Evolutionary conservation across 805 yeast species (phyloP), one percentile per base, ranked within the genome.

Genomic region (Starmera dryadoides): DNA sequence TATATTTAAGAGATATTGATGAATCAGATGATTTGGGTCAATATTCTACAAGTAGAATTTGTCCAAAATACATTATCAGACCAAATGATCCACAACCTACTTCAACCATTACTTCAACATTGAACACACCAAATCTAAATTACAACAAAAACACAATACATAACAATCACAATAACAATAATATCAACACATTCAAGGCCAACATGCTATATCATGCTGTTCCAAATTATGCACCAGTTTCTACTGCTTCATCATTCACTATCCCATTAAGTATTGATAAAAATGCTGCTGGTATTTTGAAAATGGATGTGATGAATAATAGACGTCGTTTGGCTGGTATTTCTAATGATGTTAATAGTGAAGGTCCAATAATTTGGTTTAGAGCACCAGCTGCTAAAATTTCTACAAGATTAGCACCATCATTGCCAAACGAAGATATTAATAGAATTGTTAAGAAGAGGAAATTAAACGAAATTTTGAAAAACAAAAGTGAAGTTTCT

Each of bases 21-120:
- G 78, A 79, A 33, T 79, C 81, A 40, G 96, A 88, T 56, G 96
- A 91, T 54, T 72, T 84, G 40, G 95, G 88, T 42, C 87, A 82
- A 60, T 79, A 79, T 50, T 66, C 78, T 1, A 62, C 75, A n/a
- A 68, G 76, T 18, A 63, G 61, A 29, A 64, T 66, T 8, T 64
- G 68, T 42, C 72, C 71, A 22, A 62, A 66, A 41, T 64, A 68
- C 43, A 63, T 68, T 30, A 59, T 66, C 6, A 60, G 69, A 44
- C 73, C 73, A 4, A 65, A 65, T 28, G 72, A 64, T 34, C 62
- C 68, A 28, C 55, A 63, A 35, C 42, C 57, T 39, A 34, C 56
- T 42, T 42, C 37, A 26, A 38, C 49, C 9, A 20, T 15, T 28
- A 39, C 48, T 29, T 36, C 48, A 18, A 39, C 36, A 30, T 38